phyloP scores from a whole-genome alignment of 2,329 filamentous ascomycete genomes.

The Exutisphaerella laricina region DNA sequence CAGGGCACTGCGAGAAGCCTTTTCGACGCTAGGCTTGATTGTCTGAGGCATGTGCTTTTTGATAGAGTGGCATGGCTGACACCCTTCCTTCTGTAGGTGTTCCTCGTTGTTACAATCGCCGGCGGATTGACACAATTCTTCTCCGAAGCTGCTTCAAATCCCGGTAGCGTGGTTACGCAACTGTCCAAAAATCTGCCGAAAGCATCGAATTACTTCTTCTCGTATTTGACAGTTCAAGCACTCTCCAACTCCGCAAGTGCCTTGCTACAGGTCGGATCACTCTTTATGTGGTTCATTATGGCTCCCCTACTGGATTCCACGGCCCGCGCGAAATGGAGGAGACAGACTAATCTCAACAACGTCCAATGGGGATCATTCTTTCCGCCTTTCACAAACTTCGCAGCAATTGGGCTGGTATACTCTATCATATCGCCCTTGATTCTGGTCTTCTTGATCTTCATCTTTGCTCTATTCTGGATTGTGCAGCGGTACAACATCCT shows the following conservation, averaged over 20 bases:
- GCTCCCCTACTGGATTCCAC: slow-evolving; percentile 80
- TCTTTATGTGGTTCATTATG: slow-evolving; percentile 76
- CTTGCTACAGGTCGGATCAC: slow-evolving; percentile 72
- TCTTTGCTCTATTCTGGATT: slow-evolving; percentile 85
- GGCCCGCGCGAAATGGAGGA: slow-evolving; percentile 71
- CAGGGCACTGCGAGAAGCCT: no score
- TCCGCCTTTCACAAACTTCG: slow-evolving; percentile 93
- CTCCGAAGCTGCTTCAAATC: slow-evolving; percentile 58
- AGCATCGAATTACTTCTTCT: slow-evolving; percentile 95
- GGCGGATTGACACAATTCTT: slow-evolving; percentile 58
- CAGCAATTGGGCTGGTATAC: slow-evolving; percentile 82
- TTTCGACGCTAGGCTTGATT: no score
- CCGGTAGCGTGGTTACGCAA: slow-evolving; percentile 61
- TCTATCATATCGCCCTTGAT: slow-evolving; percentile 85
- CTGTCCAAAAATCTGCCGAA: slow-evolving; percentile 76
- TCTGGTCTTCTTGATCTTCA: slow-evolving; percentile 86
- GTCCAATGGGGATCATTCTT: slow-evolving; percentile 93
- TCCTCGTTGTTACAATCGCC: slow-evolving; percentile 77
- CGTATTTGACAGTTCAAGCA: slow-evolving; percentile 94
- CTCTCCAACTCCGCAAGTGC: slow-evolving; percentile 86
- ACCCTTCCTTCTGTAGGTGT: no score
- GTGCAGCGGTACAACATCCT: slow-evolving; percentile 96
- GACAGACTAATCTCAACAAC: slow-evolving; percentile 70
- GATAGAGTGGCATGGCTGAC: no score
- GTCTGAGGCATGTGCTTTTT: no score